Conservation (phyloP, 306 rosid genomes). For the Prunus mira region DNA sequence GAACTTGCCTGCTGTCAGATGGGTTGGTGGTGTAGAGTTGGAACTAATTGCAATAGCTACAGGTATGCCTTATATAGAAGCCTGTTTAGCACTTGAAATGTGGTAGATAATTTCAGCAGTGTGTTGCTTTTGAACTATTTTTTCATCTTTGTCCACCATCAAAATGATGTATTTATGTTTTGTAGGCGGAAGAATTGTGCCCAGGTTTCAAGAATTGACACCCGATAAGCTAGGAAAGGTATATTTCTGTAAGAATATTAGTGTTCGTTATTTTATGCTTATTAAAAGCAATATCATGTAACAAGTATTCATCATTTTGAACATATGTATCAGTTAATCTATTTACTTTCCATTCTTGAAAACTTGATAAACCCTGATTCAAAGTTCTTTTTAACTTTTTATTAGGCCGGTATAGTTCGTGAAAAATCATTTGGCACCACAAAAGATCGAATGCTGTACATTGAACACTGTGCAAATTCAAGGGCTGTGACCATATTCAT, state of each 20-base stretch:
- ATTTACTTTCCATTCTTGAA: neutral
- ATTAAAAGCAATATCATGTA: neutral
- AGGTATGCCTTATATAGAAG: conserved; percentile 44
- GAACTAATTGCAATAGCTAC: conserved; percentile 98
- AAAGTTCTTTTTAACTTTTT: neutral
- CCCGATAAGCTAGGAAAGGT: conserved; percentile 94
- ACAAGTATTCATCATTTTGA: neutral
- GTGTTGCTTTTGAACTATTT: neutral
- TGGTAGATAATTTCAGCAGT: neutral
- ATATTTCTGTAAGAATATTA: neutral
- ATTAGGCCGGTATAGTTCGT: conserved; percentile 90
- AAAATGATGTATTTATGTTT: conserved; percentile 22
- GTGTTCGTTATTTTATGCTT: neutral
- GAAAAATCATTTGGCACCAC: conserved; percentile 96
- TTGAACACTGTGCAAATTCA: conserved; percentile 98
- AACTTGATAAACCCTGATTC: neutral
- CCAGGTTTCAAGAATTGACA: conserved; percentile 93
- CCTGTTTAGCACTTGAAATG: conserved; percentile 5
- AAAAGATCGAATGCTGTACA: conserved; percentile 92
- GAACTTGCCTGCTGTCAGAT: conserved; percentile 95
- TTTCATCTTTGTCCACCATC: conserved; percentile 2
- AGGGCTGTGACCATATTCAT: conserved; percentile 87
- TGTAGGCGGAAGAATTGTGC: conserved; percentile 97
- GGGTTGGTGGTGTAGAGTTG: conserved; percentile 99
- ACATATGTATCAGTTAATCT: neutral